Evolutionary conservation across 1,284 basidiomycete genomes (phyloP), one percentile per base, ranked within the genome.

Genomic region (Thelephora terrestris): DNA sequence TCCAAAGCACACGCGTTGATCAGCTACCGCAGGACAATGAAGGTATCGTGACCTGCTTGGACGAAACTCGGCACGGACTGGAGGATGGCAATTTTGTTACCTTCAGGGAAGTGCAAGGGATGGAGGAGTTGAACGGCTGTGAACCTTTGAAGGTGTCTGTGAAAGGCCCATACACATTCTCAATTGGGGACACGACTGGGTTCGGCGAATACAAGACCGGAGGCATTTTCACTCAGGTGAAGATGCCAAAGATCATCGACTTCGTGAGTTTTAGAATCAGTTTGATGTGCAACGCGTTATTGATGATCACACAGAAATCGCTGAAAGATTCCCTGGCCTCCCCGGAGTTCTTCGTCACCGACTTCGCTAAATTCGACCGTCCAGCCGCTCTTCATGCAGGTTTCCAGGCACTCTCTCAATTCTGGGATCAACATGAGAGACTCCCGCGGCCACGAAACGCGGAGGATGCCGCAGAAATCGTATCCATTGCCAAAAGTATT

Each of bases 11-110:
- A 29, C n/a, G 40, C 43, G 42, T 25, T 29, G 24, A 24, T 42
- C 46, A 38, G 29, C 16, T 52, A 49, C 2, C 38, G 50, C 51
- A 93, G 89, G 85, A 86, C 55, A 71, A 75, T 32, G 92, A 98
- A 47, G 94, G 87, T 18, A 68, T 99, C 16, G 96, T 99, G 5
- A 97, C 96, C 9, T 97, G 94, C 62, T 71, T 98, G 51, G 96
- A 99, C 59, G 96, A 99, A 71, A 91, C 95, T 5, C 80, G 96
- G 51, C 96, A 99, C 64, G 96, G 96, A 25, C 79, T 99, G 16
- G 91, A 98, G 67, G 96, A 99, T 64, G 96, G 96, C 21, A 92
- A 99, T 66, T 98, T 86, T 60, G 95, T 99, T 20, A 94, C 94
- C 4, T 99, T 99, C 71, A 78, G 81, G n/a, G 96, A 99, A 71